Evolutionary conservation across 2,329 filamentous ascomycete genomes (phyloP).

Genomic region (Aspergillus texensis): DNA sequence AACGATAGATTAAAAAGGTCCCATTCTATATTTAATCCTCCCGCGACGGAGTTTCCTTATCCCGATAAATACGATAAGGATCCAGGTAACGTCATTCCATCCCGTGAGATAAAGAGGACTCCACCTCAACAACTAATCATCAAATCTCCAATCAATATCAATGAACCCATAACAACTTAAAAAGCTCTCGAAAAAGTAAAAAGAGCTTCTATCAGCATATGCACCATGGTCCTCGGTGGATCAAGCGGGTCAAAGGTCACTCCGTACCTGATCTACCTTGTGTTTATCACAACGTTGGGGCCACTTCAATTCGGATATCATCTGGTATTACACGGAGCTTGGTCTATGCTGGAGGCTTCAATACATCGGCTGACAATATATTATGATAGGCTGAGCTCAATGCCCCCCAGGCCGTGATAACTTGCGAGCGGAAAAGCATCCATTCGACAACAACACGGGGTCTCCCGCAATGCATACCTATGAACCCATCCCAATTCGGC

Average conservation of each 20-base stretch:
- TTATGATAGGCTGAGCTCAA: constrained; percentile 80
- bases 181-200: neutral
- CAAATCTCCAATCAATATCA: neutral
- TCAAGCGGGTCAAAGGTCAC: constrained; percentile 55
- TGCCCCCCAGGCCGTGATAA: constrained; percentile 90
- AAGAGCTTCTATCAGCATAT: neutral
- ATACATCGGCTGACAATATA: constrained; percentile 12
- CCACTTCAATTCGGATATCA: constrained; percentile 95
- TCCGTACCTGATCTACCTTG: constrained; percentile 74
- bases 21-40: neutral
- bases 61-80: neutral
- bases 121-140: neutral
- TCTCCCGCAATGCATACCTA: constrained; percentile 79
- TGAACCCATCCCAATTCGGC: constrained; percentile 80
- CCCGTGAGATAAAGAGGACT: neutral
- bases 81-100: neutral
- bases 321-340: constrained; percentile 60
- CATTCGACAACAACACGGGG: constrained; percentile 20
- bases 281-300: constrained; percentile 77
- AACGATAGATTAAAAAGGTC: neutral
- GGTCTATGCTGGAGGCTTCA: neutral
- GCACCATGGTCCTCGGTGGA: constrained; percentile 26
- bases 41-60: neutral
- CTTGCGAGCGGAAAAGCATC: constrained; percentile 69
- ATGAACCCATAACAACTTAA: neutral